phyloP scores from a whole-genome alignment of 495 filamentous ascomycete genomes.

The Saxophila tyrrhenica region DNA sequence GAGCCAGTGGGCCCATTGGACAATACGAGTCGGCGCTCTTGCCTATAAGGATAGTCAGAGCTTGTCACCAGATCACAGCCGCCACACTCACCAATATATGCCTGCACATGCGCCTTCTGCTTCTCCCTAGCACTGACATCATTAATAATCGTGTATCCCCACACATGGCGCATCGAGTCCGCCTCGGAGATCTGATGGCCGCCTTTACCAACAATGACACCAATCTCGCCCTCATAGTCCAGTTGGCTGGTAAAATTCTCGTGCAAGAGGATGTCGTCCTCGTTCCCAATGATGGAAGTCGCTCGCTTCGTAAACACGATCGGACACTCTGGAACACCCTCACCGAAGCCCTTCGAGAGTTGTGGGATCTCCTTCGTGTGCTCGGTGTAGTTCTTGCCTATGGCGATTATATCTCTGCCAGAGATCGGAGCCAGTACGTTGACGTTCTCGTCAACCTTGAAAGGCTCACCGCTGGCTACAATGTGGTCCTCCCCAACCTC shows the following conservation, averaged over 20 bases:
- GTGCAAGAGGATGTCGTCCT: conserved; percentile 37
- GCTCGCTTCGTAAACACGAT: conserved; percentile 46
- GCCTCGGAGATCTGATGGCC: conserved; percentile 36
- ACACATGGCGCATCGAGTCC: conserved; percentile 41
- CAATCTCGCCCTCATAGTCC: conserved; percentile 50
- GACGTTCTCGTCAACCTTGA: conserved; percentile 30
- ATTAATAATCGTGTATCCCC: conserved; percentile 49
- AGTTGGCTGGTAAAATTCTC: conserved; percentile 38
- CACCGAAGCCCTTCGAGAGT: conserved; percentile 33
- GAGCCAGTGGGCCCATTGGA: conserved; percentile 44
- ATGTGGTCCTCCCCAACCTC: conserved; percentile 30
- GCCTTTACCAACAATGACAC: conserved; percentile 42
- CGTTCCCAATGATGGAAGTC: conserved; percentile 41
- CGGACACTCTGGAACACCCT: conserved; percentile 35
- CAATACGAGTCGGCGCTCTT: conserved; percentile 40
- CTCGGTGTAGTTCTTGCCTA: conserved; percentile 47
- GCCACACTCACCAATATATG: conserved; percentile 46
- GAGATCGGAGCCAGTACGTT: conserved; percentile 38
- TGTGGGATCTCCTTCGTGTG: conserved; percentile 36
- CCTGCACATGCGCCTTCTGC: conserved; percentile 48
- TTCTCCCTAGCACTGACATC: conserved; percentile 45
- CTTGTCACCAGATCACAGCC: not conserved
- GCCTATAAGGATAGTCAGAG: conserved; percentile 1
- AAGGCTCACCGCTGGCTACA: conserved; percentile 23
- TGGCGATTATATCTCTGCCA: conserved; percentile 41